Evolutionary conservation across 2,329 filamentous ascomycete species (phyloP).

Genomic region (Thielaviopsis ethacetica): DNA sequence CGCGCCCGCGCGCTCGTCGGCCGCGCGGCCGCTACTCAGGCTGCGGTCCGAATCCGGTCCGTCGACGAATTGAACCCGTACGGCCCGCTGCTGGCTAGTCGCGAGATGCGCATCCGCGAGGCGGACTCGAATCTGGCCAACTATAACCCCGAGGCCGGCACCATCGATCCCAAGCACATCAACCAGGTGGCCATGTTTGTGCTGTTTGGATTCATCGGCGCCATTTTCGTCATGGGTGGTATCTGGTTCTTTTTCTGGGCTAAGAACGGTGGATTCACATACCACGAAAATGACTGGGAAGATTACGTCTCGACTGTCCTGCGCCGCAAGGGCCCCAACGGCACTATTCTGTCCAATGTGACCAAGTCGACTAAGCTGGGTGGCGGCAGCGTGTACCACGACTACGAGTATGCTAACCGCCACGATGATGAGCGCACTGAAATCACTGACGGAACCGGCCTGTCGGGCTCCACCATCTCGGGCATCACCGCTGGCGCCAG

Average conservation of each 20-base stretch:
- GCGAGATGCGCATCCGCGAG: conserved; percentile 27
- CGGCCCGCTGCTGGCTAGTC: conserved; percentile 27
- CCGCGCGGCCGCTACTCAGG: not conserved
- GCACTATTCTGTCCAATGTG: conserved; percentile 66
- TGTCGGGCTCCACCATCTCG: conserved; percentile 25
- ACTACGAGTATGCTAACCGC: conserved; percentile 30
- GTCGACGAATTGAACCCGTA: conserved; percentile 2
- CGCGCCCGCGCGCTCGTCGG: conserved; percentile 1
- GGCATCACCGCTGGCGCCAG: conserved; percentile 38
- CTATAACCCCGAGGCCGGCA: conserved; percentile 28
- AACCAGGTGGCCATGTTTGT: conserved; percentile 62
- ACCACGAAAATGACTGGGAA: conserved; percentile 78
- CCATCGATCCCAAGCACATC: conserved; percentile 37
- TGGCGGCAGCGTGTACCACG: conserved; percentile 72
- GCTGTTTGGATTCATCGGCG: conserved; percentile 71
- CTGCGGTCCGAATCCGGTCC: not conserved
- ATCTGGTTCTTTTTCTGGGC: conserved; percentile 99
- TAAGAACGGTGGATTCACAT: conserved; percentile 86
- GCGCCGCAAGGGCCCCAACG: conserved; percentile 75
- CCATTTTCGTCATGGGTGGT: conserved; percentile 52
- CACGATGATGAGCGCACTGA: conserved; percentile 28
- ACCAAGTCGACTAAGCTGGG: conserved; percentile 71
- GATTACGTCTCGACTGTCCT: conserved; percentile 96
- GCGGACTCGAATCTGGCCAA: conserved; percentile 17
- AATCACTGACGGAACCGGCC: conserved; percentile 27